Evolutionary conservation across 169 alveolate genomes (phyloP), one percentile per base, ranked within the genome.

Genomic region (Cryptosporidium sp.): DNA sequence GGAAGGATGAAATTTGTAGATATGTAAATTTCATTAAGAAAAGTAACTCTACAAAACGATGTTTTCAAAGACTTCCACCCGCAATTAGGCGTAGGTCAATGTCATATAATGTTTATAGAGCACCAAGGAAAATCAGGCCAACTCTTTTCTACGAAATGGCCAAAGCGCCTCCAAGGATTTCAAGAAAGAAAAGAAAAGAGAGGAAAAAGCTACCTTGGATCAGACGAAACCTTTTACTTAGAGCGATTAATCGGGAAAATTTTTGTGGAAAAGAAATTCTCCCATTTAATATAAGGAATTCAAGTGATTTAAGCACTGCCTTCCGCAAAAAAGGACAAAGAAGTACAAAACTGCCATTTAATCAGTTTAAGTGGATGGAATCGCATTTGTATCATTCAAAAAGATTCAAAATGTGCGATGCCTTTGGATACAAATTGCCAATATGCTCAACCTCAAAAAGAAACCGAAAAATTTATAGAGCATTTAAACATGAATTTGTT

Each of bases 371-470:
- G 6, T 80, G 89, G 89, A 26, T 80, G 33, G 89, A 80, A 44
- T 80, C 89, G 5, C 89, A 80, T 62, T 26, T 80, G 21, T 80
- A 45, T 62, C 75, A 62, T 62, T 61, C 89, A 65, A 80, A 80
- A 65, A 80, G 89, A 67, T 80, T 80, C 65, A 68, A 42, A 21
- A 80, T 80, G 89, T 80, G 73, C n/a, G 89, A 80, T 9, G 89
- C 80, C 14, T 80, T 80, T 65, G 89, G 89, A 1, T 80, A 80
- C 35, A 80, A 80, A 39, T 58, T 80, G 16, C 69, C 89, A 6
- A 9, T 80, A 3, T 44, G 23, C 26, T 80, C 89, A 35, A 80
- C 89, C 5, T 60, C 45, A 35, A 80, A 80, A 42, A 61, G 89
- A 80, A 80, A 42, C 29, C 14, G 89, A 31, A 80, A 80, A 33